phyloP scores from a whole-genome alignment of 768 basidiomycete species.

The Lactarius indigo region DNA sequence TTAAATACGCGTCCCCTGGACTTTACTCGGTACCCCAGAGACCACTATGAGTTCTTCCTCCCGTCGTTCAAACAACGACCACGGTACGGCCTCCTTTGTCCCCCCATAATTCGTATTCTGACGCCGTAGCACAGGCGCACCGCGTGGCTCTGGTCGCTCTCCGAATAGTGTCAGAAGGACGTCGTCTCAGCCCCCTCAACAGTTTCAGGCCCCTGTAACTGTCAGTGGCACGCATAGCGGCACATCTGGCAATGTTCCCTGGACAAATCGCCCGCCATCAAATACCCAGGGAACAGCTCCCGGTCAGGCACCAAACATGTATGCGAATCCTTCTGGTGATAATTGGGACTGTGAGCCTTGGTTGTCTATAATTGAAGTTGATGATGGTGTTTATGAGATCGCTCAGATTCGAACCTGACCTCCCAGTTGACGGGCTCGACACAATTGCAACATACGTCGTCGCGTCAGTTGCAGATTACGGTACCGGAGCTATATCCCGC shows the following conservation, averaged over 20 bases:
- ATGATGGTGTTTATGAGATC: neutral
- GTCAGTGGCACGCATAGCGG: too few relatives aligned
- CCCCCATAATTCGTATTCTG: neutral
- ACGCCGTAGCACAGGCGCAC: neutral
- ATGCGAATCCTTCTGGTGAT: neutral
- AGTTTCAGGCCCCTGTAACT: neutral
- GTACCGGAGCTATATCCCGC: neutral
- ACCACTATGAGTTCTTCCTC: slow-evolving; percentile 1
- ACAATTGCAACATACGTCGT: neutral
- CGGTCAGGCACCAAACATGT: neutral
- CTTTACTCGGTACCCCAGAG: neutral
- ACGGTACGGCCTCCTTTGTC: slow-evolving; percentile 3
- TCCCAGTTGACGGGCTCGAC: neutral
- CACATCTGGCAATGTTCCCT: neutral
- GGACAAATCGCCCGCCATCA: neutral
- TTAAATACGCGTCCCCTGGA: slow-evolving; percentile 6
- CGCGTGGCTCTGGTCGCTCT: neutral
- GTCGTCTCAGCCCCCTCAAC: neutral
- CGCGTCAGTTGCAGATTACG: neutral
- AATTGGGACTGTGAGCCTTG: slow-evolving; percentile 1
- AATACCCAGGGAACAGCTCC: neutral
- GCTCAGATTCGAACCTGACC: neutral
- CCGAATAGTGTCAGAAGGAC: neutral
- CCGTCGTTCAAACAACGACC: neutral
- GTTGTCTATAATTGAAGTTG: too few relatives aligned